Evolutionary conservation across 768 basidiomycete genomes (phyloP), one percentile per base, ranked within the genome.

Genomic region (Leucogyrophana mollusca): DNA sequence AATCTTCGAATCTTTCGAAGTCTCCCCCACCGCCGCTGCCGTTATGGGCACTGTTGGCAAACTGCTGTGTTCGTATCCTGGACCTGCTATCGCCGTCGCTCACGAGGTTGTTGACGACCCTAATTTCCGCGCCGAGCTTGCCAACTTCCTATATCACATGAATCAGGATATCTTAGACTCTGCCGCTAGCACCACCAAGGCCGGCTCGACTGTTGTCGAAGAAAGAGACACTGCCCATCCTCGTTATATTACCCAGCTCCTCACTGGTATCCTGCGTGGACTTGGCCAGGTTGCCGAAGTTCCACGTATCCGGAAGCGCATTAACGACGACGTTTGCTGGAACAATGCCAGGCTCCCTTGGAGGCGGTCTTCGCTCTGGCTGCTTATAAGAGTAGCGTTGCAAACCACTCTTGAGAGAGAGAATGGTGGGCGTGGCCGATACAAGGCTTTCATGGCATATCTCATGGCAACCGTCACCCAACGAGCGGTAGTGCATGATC

Each of bases 341-440:
- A 17, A 45, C 0, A n/a, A 48, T 9, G 43, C 55, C 0, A 10
- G 18, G 3, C 33, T 49, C 4, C 47, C 70, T 11, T 81, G 78
- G 78, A 61, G 80, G 21, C 65, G 79, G 18, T 75, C 76, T 5
- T 60, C 75, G 1, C 59, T 77, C 9, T 81, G 78, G 78, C 69
- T 79, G 4, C 54, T 76, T 10, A 56, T 77, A 25, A 72, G 78
- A 9, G 73, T 80, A 4, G 64, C 66, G 1, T 50, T 77, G 20
- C 76, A 78, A 53, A 73, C 66, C 0, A 64, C 69, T 0, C 55
- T 69, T 21, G 50, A 40, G 20, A 48, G 30, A 53, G 54, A 35
- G 35, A 18, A 44, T 25, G 14, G 43, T 7, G 56, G 53, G 5
- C 37, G 21, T 4, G 33, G 18, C 6, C 34, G 53, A 4, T 71